These are phyloP conservation scores for Peniophora sp. DNA, from an alignment of 1,284 basidiomycete species.

Conservation along the genomic window DNA sequence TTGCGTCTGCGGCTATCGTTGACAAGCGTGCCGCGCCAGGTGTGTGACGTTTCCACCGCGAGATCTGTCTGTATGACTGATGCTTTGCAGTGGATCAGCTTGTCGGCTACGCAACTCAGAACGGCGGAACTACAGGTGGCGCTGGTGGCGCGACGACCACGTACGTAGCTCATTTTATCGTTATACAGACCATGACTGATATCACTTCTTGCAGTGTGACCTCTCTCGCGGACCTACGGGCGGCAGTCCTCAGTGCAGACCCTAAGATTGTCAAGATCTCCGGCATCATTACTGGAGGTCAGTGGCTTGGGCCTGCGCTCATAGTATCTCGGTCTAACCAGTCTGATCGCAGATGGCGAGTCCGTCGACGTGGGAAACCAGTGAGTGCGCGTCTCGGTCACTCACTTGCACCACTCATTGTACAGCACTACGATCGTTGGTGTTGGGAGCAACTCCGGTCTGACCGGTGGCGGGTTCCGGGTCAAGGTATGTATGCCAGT, in stretches of 20 bases:
- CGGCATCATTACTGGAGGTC: constrained; percentile 7
- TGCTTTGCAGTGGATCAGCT: constrained; percentile 5
- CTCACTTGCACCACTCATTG: neutral
- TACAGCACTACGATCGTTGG: constrained; percentile 10
- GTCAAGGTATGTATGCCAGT: constrained; percentile 10
- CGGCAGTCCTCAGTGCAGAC: constrained; percentile 4
- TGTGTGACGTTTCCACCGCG: neutral
- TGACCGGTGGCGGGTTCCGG: constrained; percentile 17
- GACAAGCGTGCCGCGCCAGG: constrained; percentile 7
- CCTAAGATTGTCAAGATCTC: constrained; percentile 7
- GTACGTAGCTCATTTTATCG: neutral
- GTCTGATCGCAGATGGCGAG: constrained; percentile 6
- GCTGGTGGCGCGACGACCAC: constrained; percentile 5
- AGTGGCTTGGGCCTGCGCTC: neutral
- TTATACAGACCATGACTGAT: no score
- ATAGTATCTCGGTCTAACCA: neutral
- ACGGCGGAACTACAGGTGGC: constrained; percentile 7
- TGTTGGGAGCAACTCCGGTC: constrained; percentile 9
- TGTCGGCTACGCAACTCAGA: constrained; percentile 6
- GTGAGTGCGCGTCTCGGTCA: constrained; percentile 3
- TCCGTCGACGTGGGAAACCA: constrained; percentile 10
- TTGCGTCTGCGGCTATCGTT: neutral
- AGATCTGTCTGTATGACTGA: neutral
- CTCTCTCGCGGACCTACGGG: constrained; percentile 4
- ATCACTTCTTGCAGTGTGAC: constrained; percentile 2